These are phyloP conservation scores for Tylopilus orsonianus DNA, from an alignment of 1,284 basidiomycete genomes.

Conservation along the genomic window DNA sequence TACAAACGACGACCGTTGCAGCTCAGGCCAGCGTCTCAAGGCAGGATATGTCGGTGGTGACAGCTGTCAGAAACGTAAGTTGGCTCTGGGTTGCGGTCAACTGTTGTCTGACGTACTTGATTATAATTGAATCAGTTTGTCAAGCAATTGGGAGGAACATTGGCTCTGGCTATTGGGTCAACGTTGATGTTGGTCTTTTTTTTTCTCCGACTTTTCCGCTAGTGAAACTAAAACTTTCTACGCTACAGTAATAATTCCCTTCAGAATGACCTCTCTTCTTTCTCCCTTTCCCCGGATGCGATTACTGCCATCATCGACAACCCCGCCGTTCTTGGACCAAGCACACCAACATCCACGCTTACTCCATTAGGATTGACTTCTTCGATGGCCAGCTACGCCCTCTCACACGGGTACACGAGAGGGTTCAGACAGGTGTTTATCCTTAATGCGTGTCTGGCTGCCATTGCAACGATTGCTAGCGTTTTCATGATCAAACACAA, in stretches of 20 bases:
- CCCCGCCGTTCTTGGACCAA: conserved; percentile 45
- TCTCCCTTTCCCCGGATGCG: conserved; percentile 36
- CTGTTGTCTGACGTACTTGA: conserved; percentile 1
- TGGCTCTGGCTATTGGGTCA: conserved; percentile 60
- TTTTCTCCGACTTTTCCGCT: not conserved
- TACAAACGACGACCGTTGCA: conserved; percentile 66
- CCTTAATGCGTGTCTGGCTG: conserved; percentile 49
- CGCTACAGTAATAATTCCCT: conserved; percentile 54
- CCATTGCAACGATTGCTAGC: conserved; percentile 48
- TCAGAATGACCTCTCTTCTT: conserved; percentile 39
- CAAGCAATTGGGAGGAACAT: conserved; percentile 61
- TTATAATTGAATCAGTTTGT: conserved; percentile 53
- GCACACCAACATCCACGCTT: conserved; percentile 28
- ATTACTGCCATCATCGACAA: conserved; percentile 48
- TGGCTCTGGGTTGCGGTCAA: not conserved
- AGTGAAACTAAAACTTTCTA: not conserved
- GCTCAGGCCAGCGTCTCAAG: conserved; percentile 68
- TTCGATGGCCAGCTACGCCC: conserved; percentile 40
- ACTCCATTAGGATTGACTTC: conserved; percentile 38
- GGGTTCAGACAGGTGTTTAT: conserved; percentile 62
- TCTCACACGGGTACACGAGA: conserved; percentile 50
- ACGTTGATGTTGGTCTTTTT: conserved; percentile 47
- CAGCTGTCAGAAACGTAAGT: conserved; percentile 62
- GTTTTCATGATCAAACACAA: conserved; percentile 58
- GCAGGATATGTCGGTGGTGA: conserved; percentile 71